Evolutionary conservation across 2,329 filamentous ascomycete species (phyloP), one percentile per base, ranked within the genome.

Genomic region (Pseudopithomyces maydicus): DNA sequence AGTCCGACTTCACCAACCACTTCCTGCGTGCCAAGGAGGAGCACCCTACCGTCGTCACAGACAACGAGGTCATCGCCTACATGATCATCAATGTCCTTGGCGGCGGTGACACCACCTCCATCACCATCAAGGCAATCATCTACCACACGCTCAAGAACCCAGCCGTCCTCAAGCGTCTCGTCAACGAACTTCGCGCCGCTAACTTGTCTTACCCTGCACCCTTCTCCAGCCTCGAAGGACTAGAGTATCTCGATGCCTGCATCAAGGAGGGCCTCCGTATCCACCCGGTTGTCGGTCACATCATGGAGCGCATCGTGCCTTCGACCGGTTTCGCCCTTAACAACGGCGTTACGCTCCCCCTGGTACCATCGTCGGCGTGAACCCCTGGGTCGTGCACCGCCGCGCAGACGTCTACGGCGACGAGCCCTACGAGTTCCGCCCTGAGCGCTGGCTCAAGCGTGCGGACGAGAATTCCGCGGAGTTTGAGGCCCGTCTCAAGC

Each of bases 231-330:
- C 63, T 68, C 11, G 55, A 62, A 23, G 49, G 69, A 10, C 67
- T 81, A 2, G 76, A 78, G 0, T 82, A 81, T 61, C 68, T 81
- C 6, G 75, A 79, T 54, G 79, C 79, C 5, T 79, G 77, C 57
- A 77, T 81, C 63, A 80, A 79, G 61, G 80, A 82, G 63, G 78
- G 74, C 1, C 65, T 81, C 1, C 74, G 80, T 17, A 75, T 81
- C 52, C 79, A 80, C 50, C 78, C 79, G 0, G 68, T 71, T 3
- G 57, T 74, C 1, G 70, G 69, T 10, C 68, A 70, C 26, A 63
- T 72, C 19, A 52, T 74, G 4, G 71, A 72, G 47, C 73, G 74
- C 36, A 57, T 73, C 0, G 71, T 74, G 0, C 72, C 71, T 6
- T 20, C 62, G 2, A 52, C 51, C 1, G 67, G 66, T 17, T 42